Conservation (phyloP, 257 asterid genomes). For the Fraxinus excelsior region DNA sequence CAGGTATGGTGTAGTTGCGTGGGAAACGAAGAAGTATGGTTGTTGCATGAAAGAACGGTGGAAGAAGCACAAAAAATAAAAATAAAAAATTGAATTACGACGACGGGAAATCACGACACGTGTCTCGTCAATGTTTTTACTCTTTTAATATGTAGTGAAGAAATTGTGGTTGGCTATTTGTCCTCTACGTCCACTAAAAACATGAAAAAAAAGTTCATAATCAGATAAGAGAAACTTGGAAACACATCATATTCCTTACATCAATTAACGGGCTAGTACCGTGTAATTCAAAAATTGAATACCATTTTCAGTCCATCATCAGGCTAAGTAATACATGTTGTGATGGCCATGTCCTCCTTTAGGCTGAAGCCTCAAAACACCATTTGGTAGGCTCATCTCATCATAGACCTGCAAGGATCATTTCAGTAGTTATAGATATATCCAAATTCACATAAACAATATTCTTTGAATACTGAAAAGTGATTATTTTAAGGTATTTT, state of each 20-base stretch:
- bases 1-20: too few species aligned
- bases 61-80: too few species aligned
- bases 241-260: neutral
- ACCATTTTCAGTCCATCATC: neutral
- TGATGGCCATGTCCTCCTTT: constrained; percentile 99
- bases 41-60: too few species aligned
- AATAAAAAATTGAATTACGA: too few species aligned
- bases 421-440: neutral
- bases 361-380: constrained; percentile 90
- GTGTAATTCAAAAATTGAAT: neutral
- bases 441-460: too few species aligned
- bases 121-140: too few species aligned
- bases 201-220: neutral
- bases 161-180: neutral
- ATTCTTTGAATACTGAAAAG: too few species aligned
- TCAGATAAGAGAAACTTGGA: neutral
- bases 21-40: too few species aligned
- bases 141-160: too few species aligned
- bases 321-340: constrained; percentile 66
- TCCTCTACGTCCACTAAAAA: neutral
- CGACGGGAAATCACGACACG: too few species aligned
- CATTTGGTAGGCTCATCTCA: constrained; percentile 97
- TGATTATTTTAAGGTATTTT: constrained; percentile 8
- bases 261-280: neutral
- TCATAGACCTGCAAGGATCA: constrained; percentile 66